phyloP scores from a whole-genome alignment of 148 eudicot genomes.

The Drosera capensis region DNA sequence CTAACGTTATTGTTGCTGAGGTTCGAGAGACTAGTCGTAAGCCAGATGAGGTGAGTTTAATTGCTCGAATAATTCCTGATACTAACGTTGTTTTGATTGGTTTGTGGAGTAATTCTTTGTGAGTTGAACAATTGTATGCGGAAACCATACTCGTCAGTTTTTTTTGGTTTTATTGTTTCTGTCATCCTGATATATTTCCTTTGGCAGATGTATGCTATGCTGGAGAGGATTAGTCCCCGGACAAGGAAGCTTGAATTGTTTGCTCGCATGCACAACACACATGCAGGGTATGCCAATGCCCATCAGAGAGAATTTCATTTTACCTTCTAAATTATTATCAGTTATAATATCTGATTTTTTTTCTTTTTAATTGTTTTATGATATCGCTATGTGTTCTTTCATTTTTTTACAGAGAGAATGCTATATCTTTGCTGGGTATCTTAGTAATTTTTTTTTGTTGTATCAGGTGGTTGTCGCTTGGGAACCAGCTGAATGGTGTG shows the following conservation, averaged over 20 bases:
- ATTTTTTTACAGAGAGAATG: no score
- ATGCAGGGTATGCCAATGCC: slow-evolving; percentile 53
- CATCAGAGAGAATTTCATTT: background rate
- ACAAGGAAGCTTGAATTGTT: slow-evolving; percentile 90
- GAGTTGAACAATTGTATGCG: background rate
- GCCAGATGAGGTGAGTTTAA: slow-evolving; percentile 79
- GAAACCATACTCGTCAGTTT: background rate
- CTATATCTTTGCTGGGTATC: no score
- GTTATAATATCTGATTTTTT: no score
- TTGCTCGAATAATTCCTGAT: background rate
- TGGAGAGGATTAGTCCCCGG: slow-evolving; percentile 90
- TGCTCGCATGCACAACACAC: slow-evolving; percentile 96
- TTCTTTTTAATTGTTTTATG: no score
- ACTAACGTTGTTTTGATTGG: no score
- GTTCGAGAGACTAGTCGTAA: slow-evolving; percentile 99
- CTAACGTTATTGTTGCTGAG: slow-evolving; percentile 96
- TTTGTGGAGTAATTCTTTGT: background rate
- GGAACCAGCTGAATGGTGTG: slow-evolving; percentile 72
- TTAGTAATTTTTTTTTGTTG: background rate
- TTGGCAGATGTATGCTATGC: slow-evolving; percentile 83
- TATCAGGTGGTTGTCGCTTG: slow-evolving; percentile 77
- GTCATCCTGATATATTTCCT: slow-evolving; percentile 5
- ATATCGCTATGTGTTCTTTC: no score
- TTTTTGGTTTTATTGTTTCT: background rate
- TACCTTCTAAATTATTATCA: no score